Evolutionary conservation across 2,329 filamentous ascomycete genomes (phyloP).

Genomic region (Hymenoscyphus fructigenus): DNA sequence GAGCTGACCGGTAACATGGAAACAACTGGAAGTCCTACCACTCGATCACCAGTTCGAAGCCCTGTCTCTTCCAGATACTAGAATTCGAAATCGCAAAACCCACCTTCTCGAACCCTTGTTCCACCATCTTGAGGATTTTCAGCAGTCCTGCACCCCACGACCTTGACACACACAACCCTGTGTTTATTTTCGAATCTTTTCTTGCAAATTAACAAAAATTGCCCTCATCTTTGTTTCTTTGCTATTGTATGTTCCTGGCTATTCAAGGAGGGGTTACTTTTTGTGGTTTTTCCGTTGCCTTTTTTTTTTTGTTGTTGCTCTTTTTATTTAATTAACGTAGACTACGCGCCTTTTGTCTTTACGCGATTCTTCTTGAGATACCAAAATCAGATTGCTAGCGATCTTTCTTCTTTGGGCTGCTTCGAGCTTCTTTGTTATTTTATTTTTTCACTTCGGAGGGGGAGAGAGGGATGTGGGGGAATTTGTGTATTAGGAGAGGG

Average conservation of each 20-base stretch:
- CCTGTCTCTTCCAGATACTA: slow-evolving; percentile 7
- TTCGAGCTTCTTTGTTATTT: slow-evolving; percentile 4
- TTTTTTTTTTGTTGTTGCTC: slow-evolving; percentile 6
- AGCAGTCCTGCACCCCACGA: not conserved
- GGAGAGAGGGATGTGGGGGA: not conserved
- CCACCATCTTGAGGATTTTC: not conserved
- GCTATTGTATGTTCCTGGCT: slow-evolving; percentile 4
- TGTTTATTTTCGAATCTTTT: slow-evolving; percentile 2
- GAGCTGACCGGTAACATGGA: slow-evolving; percentile 89
- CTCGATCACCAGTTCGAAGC: slow-evolving; percentile 5
- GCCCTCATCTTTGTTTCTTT: not conserved
- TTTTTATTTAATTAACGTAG: not conserved
- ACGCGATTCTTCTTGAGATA: slow-evolving; percentile 25
- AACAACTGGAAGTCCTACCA: slow-evolving; percentile 16
- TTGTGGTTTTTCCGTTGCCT: not conserved
- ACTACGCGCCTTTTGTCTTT: not conserved
- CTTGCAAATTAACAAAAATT: not conserved
- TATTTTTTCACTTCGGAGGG: not conserved
- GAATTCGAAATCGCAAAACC: not conserved
- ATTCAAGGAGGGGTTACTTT: not conserved
- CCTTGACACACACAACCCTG: slow-evolving; percentile 4
- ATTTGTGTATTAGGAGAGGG: not conserved
- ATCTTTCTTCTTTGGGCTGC: slow-evolving; percentile 22
- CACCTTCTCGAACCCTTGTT: not conserved
- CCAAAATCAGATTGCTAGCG: slow-evolving; percentile 32